Evolutionary conservation across 805 yeast species (phyloP), one percentile per base, ranked within the genome.

Genomic region (Wickerhamomyces hampshirensis): DNA sequence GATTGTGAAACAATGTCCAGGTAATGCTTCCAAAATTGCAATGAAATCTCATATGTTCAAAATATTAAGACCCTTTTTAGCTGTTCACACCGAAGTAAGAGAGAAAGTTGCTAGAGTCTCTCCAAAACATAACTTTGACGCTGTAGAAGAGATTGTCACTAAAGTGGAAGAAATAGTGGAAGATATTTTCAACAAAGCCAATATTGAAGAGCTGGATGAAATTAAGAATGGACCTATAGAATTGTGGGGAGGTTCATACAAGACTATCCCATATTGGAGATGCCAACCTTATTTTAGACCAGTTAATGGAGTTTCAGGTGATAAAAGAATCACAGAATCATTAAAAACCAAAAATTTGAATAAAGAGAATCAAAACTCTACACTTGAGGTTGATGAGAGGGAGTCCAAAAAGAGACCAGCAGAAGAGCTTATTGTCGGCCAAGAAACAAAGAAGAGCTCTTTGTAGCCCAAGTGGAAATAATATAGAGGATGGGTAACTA

Each of bases 21-120:
- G 56, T 2, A 71, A 68, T 23, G 96, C 97, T 2, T 83, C 95
- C 2, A 74, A 74, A 38, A 73, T 74, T 29, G 86, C 95, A 4
- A 80, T 88, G 81, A 93, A 93, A 54, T 81, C 96, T 3, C 98
- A 93, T 59, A 76, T 91, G 53, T 93, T 93, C 70, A 87, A 87
- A 56, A 65, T 85, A 10, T 62, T 93, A 42, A 80, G 87, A 52
- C 83, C 87, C n/a, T 86, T 93, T 49, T 66, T 93, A 39, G 73
- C 80, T 8, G 60, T 67, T 17, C 88, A 87, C 54, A 81, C 86
- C 4, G 95, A 86, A 38, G 69, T 93, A 14, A 70, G 98, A 46
- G 72, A 84, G 8, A 64, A 71, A 37, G 71, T 93, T 18, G 95
- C 95, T 1, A 62, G 59, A 34, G 59, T 67, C 34, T 58, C 66